Percentiles rank a stretch among this genome's conserved stretches.
Conservation (phyloP, 2,329 filamentous ascomycete genomes). For the Cylindrodendrum hubeiense region DNA sequence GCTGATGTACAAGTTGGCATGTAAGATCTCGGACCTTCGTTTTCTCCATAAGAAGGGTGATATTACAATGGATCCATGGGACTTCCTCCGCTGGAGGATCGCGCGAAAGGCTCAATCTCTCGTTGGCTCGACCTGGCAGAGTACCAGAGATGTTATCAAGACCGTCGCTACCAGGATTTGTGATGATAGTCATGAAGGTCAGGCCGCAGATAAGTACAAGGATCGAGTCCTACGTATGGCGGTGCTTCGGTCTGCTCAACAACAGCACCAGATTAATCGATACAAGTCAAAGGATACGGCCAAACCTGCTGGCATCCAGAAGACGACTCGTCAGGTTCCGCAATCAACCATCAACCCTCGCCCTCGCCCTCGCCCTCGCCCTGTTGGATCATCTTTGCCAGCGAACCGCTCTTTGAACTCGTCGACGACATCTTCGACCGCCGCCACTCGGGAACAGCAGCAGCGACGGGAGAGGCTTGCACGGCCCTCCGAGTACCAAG, state of each 20-base stretch:
- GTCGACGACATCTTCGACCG: no score
- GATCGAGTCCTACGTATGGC: constrained; percentile 47
- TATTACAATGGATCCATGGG: constrained; percentile 52
- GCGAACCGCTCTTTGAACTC: no score
- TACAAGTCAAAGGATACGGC: constrained; percentile 31
- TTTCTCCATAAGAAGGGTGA: constrained; percentile 39
- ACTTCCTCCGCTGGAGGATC: constrained; percentile 53
- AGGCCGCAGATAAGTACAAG: constrained; percentile 28
- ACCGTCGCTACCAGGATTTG: constrained; percentile 31
- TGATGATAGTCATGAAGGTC: constrained; percentile 7
- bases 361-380: no score
- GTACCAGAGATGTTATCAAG: constrained; percentile 22
- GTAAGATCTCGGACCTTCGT: constrained; percentile 48
- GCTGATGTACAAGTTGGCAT: constrained; percentile 51
- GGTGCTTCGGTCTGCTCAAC: constrained; percentile 43
- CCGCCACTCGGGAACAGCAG: background rate
- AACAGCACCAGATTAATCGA: constrained; percentile 35
- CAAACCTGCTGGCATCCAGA: constrained; percentile 1
- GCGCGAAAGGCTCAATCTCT: constrained; percentile 28
- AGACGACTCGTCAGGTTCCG: background rate
- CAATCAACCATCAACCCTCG: no score
- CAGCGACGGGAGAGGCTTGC: constrained; percentile 17
- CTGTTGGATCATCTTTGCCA: no score
- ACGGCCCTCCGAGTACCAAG: constrained; percentile 35
- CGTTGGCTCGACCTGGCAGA: constrained; percentile 21